A percentile compares a stretch with the other conserved stretches of the same genome.
Conservation (phyloP, 495 filamentous ascomycete species). For the Copromyces sp. region DNA sequence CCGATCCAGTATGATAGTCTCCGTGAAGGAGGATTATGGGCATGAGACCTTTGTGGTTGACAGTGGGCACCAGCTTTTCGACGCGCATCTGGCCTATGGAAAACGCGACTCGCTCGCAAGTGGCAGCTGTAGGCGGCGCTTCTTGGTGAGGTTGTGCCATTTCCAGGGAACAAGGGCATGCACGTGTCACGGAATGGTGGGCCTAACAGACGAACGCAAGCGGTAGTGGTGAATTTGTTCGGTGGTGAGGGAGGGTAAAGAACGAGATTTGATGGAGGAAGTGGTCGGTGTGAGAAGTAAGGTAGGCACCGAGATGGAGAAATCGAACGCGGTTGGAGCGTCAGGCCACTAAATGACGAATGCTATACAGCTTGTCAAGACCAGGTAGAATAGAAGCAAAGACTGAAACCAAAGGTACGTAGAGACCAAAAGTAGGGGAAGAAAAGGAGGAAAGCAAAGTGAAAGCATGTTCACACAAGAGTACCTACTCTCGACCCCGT, state of each 20-base stretch:
- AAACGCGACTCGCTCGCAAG: background rate
- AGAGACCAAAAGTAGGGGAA: background rate
- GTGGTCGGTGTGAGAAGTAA: background rate
- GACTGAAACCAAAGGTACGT: background rate
- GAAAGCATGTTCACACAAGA: background rate
- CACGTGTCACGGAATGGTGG: background rate
- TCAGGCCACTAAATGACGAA: background rate
- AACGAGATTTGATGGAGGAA: background rate
- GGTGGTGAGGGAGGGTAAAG: background rate
- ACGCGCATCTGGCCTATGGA: background rate
- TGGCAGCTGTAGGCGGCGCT: background rate
- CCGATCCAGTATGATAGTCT: slow-evolving; percentile 39
- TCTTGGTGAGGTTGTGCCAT: background rate
- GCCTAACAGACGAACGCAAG: background rate
- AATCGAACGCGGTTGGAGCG: background rate
- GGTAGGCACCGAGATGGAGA: background rate
- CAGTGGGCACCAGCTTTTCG: background rate
- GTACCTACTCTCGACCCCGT: background rate
- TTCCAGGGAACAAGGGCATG: background rate
- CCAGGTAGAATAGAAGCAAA: background rate
- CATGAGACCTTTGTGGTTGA: slow-evolving; percentile 10
- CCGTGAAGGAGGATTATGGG: slow-evolving; percentile 48
- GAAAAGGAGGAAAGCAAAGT: background rate
- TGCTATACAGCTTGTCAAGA: background rate
- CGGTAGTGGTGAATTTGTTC: background rate